Percentiles rank a stretch among this genome's conserved stretches.
Conservation (phyloP, 1,139 yeast genomes). For the Yamadazyma jaroonii region DNA sequence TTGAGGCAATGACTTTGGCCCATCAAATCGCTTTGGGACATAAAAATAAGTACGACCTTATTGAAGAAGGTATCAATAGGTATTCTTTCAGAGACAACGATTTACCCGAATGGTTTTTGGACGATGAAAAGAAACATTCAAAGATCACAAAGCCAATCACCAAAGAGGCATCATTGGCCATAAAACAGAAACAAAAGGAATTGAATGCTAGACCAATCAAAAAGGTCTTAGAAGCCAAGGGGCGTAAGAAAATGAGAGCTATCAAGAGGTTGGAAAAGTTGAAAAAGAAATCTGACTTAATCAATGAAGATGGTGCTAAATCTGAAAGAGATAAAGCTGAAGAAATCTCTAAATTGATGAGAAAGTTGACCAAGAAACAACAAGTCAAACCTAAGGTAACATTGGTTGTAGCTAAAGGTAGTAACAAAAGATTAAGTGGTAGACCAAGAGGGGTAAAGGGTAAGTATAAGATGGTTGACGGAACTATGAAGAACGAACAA, state of each 20-base stretch:
- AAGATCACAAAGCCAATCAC: conserved; percentile 89
- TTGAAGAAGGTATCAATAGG: conserved; percentile 89
- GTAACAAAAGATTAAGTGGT: conserved; percentile 82
- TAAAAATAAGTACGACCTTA: conserved; percentile 74
- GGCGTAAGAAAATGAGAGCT: conserved; percentile 95
- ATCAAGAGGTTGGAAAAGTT: conserved; percentile 82
- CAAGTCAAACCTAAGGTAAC: conserved; percentile 79
- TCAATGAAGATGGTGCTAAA: conserved; percentile 83
- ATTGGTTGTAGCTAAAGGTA: conserved; percentile 85
- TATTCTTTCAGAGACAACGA: conserved; percentile 90
- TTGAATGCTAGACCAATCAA: conserved; percentile 96
- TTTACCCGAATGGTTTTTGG: conserved; percentile 93
- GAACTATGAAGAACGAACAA: conserved; percentile 95
- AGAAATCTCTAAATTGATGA: conserved; percentile 84
- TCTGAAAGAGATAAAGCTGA: conserved; percentile 94
- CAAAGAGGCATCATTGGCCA: conserved; percentile 92
- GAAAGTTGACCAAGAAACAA: conserved; percentile 74
- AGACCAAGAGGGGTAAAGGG: conserved; percentile 98
- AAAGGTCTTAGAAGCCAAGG: conserved; percentile 96
- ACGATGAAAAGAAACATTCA: conserved; percentile 85
- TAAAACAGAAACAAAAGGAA: conserved; percentile 84
- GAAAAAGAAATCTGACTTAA: conserved; percentile 90
- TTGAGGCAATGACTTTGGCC: conserved; percentile 96
- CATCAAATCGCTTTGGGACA: conserved; percentile 93
- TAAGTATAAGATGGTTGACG: conserved; percentile 98